Evolutionary conservation across 75 land plant species (phyloP).

Genomic region (Ceratopteris richardii): DNA sequence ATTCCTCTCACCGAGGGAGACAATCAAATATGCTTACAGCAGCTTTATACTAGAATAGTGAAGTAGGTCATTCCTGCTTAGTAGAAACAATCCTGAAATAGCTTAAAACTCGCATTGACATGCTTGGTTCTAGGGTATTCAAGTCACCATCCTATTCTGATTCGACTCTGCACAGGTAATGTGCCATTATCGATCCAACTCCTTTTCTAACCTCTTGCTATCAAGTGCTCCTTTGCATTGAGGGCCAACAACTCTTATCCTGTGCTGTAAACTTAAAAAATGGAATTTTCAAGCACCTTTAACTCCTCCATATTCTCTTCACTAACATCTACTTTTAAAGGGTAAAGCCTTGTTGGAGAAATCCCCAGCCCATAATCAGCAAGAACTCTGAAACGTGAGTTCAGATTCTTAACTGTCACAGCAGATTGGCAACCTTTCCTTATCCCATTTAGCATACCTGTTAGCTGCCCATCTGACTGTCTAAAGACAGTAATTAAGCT

Average conservation of each 20-base stretch:
- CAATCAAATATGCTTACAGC: too few species aligned
- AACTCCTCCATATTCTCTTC: conserved; percentile 38
- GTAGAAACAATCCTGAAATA: too few species aligned
- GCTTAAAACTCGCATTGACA: too few species aligned
- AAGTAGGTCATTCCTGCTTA: too few species aligned
- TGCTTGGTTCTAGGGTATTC: too few species aligned
- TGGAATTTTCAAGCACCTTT: conserved; percentile 20
- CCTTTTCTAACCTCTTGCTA: conserved; percentile 2
- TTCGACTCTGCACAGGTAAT: too few species aligned
- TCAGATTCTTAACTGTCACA: conserved; percentile 18
- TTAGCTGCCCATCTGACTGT: conserved; percentile 37
- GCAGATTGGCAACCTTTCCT: conserved; percentile 37
- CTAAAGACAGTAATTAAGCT: conserved; percentile 46
- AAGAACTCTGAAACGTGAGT: conserved; percentile 8
- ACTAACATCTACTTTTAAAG: conserved; percentile 35
- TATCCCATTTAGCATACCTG: conserved; percentile 47
- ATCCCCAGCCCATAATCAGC: conserved; percentile 8
- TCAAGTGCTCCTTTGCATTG: background rate
- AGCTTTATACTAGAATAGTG: too few species aligned
- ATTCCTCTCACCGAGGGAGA: too few species aligned
- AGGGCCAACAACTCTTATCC: conserved; percentile 28
- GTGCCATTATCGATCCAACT: too few species aligned
- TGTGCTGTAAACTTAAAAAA: conserved; percentile 25
- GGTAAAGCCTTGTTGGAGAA: conserved; percentile 36
- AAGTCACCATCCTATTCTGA: too few species aligned